Base-by-base conservation (phyloP, 2,329 filamentous ascomycete genomes). In the Aspergillus felis region DNA sequence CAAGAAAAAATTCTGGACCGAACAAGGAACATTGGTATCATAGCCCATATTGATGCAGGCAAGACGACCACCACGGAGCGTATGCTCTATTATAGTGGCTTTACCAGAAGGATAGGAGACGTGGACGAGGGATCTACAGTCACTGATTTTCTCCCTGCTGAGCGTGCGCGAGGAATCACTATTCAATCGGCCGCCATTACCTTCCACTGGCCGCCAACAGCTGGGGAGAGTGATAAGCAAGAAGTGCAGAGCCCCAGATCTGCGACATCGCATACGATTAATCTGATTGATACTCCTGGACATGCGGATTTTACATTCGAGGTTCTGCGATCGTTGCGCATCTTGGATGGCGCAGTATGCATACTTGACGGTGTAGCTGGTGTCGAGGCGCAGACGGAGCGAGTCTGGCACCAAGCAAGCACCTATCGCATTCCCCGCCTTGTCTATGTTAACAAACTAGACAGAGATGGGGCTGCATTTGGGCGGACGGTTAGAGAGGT, bases 1-100 rank as follows among this genome's bases (percentile, higher is more conserved):
- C 66, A 71, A 44, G 63, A 55, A 29, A 64, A 67, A 29, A 63
- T 70, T 59, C 78, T 86, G 20, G 80, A 84, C 42, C 84, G 84
- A 66, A 94, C 92, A 53, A 84, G 93, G 66, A 99, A 99, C 71
- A 97, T 99, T 71, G 94, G 94, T 60, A 97, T 99, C 65, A 97
- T 99, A 74, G 94, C 94, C 58, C 94, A 99, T 74, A 96, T 99
- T 63, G 94, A 97, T 86, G 94, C 94, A 56, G 94, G 94, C 8
- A 99, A 99, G 81, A 99, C 94, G 1, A 97, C 94, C 0, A 99
- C 94, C 0, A 97, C 94, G 3, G 94, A 99, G 85, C 92, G 94
- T 57, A 97, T 97, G 93, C 88, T 99, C 69, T 97, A 92, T 71
- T 96, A 97, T 70, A 95, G 91, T 72, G 93, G 94, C 51, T 87